phyloP scores from a whole-genome alignment of 75 land plant species.

The Chamaecyparis obtusa region DNA sequence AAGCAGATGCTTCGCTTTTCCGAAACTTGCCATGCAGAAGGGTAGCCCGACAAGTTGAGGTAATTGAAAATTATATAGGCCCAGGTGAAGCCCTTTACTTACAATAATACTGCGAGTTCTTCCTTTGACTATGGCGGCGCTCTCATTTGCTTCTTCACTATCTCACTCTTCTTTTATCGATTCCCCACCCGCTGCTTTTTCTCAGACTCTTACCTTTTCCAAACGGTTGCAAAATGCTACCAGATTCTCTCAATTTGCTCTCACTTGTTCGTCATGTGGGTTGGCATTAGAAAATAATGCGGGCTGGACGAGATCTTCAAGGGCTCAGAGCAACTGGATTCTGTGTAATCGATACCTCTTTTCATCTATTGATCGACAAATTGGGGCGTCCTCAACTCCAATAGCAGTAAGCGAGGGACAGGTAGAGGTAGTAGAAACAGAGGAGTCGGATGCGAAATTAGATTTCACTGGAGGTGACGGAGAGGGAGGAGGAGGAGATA shows the following conservation, averaged over 20 bases:
- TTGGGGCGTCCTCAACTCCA: background rate
- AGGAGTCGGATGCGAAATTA: constrained; percentile 17
- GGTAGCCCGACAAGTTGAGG: no score
- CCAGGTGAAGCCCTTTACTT: no score
- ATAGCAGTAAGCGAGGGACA: background rate
- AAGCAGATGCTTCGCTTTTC: no score
- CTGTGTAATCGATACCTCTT: no score
- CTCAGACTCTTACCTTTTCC: background rate
- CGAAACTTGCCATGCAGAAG: no score
- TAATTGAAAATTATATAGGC: no score
- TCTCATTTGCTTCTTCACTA: background rate
- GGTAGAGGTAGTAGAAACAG: background rate
- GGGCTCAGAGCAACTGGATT: background rate
- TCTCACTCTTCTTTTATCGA: background rate
- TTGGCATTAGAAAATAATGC: background rate
- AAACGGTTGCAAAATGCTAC: background rate
- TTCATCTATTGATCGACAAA: background rate
- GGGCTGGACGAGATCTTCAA: background rate
- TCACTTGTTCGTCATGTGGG: background rate
- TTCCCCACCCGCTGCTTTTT: background rate
- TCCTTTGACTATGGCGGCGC: background rate
- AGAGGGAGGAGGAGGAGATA: constrained; percentile 27
- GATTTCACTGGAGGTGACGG: constrained; percentile 17
- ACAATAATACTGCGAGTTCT: no score
- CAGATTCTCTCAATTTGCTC: background rate